phyloP scores from a whole-genome alignment of 768 basidiomycete genomes.

The Termitomyces sp. region DNA sequence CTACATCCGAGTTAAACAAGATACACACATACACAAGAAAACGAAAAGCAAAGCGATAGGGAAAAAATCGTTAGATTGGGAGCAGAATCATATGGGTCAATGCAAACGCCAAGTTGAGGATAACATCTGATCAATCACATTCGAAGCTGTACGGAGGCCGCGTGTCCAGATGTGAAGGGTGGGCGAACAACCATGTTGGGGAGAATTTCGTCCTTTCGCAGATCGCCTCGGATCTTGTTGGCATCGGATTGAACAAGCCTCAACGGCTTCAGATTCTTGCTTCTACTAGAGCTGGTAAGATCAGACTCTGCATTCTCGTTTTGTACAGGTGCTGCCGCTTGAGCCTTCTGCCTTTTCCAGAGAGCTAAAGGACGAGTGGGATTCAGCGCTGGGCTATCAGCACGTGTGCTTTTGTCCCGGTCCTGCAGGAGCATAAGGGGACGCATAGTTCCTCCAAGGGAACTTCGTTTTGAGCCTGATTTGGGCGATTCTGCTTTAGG shows the following conservation, averaged over 20 bases:
- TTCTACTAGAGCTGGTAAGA: conserved; percentile 24
- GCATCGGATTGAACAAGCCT: conserved; percentile 60
- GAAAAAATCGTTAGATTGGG: neutral
- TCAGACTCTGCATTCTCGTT: conserved; percentile 37
- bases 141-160: conserved; percentile 37
- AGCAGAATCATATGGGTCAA: conserved; percentile 5
- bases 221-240: conserved; percentile 49
- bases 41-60: conserved; percentile 4
- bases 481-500: conserved; percentile 21
- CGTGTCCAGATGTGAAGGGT: conserved; percentile 45
- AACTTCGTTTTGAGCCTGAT: conserved; percentile 26
- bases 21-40: conserved; percentile 5
- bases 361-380: conserved; percentile 51
- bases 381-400: conserved; percentile 12
- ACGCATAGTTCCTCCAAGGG: conserved; percentile 46
- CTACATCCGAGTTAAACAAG: neutral
- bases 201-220: conserved; percentile 50
- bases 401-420: conserved; percentile 35
- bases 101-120: conserved; percentile 11
- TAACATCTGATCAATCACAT: conserved; percentile 26
- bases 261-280: conserved; percentile 52
- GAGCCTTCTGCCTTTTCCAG: conserved; percentile 47
- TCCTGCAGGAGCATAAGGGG: conserved; percentile 60
- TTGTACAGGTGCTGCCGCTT: conserved; percentile 20
- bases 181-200: conserved; percentile 60